Evolutionary conservation across 2,329 filamentous ascomycete species (phyloP), one percentile per base, ranked within the genome.

Genomic region (Microcyclosporella mali): DNA sequence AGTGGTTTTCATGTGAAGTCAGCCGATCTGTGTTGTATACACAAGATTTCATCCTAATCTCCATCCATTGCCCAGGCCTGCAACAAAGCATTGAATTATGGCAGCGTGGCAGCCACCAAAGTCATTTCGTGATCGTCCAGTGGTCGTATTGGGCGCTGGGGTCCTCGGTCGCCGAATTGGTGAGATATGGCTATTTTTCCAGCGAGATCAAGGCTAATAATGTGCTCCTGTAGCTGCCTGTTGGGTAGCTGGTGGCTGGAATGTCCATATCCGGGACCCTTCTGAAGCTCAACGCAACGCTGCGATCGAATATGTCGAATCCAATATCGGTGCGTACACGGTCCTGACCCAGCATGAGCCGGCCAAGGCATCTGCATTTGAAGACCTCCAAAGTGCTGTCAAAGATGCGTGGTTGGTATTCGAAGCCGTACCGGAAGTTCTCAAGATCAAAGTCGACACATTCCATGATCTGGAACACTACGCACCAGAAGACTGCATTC

Each of bases 321-420:
- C 59, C 2, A 68, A 68, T 39, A 55, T 68, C 8, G 51, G 40
- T 42, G 31, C 56, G 4, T 52, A 43, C 35, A 45, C 47, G n/a
- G 25, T 51, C 12, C 29, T 43, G 11, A 44, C 34, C 35, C 39
- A 45, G 11, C 35, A 21, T n/a, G 28, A 29, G 2, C 35, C 35
- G 2, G 19, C 6, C 10, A 29, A 14, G 15, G 25, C 14, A 19
- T 8, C 4, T 7, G 35, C 19, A 3, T n/a, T 17, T 15, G 19
- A 28, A 3, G 61, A 67, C 19, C 51, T 76, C 2, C 44, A 60
- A 6, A 38, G 52, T 0, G 69, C 73, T 0, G 67, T 77, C 4
- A 39, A 56, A 1, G 58, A 70, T 27, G 68, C 73, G 2, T 79
- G 71, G 75, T 62, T 77, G 4, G 69, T 76, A n/a, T 67, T 77